Evolutionary conservation across 2,329 filamentous ascomycete genomes (phyloP).

Genomic region (Xylariales sp.): DNA sequence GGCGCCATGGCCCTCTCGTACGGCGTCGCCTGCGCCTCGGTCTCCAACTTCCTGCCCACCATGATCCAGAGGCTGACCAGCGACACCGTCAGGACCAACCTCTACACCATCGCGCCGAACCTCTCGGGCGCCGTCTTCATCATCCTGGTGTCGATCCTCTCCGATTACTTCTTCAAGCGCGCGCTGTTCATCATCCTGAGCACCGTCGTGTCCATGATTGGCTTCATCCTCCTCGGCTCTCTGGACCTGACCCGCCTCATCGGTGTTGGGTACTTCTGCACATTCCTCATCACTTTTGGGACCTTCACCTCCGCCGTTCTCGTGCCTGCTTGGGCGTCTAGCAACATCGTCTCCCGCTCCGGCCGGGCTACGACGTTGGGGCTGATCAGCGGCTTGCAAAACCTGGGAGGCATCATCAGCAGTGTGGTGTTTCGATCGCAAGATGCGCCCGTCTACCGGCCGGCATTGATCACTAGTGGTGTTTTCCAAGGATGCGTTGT

Average conservation of each 20-base stretch:
- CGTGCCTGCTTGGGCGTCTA: constrained; percentile 12
- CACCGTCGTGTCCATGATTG: constrained; percentile 11
- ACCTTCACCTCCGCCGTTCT: constrained; percentile 16
- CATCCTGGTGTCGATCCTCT: constrained; percentile 5
- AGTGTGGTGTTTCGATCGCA: constrained; percentile 11
- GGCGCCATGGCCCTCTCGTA: constrained; percentile 11
- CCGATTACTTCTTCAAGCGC: constrained; percentile 13
- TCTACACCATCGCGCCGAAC: constrained; percentile 21
- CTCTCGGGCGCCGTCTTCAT: constrained; percentile 13
- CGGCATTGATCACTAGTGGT: constrained; percentile 11
- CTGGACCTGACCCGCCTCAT: constrained; percentile 14
- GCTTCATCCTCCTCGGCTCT: constrained; percentile 15
- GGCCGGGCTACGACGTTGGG: constrained; percentile 12
- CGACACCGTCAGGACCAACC: constrained; percentile 21
- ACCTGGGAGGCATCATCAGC: constrained; percentile 14
- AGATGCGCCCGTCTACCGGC: constrained; percentile 14
- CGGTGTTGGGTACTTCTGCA: constrained; percentile 17
- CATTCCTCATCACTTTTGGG: constrained; percentile 16
- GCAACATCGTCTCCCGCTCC: constrained; percentile 11
- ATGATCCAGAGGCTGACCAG: constrained; percentile 29
- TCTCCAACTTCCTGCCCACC: constrained; percentile 17
- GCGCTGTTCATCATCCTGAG: constrained; percentile 13
- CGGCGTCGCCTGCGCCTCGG: constrained; percentile 11
- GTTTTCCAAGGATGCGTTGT: constrained; percentile 2
- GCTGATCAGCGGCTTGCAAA: no score